Percentiles rank a stretch among this genome's conserved stretches.
phyloP scores from a whole-genome alignment of 192 early-diverging fungal genomes.

The Phycomyces blakesleeanus region DNA sequence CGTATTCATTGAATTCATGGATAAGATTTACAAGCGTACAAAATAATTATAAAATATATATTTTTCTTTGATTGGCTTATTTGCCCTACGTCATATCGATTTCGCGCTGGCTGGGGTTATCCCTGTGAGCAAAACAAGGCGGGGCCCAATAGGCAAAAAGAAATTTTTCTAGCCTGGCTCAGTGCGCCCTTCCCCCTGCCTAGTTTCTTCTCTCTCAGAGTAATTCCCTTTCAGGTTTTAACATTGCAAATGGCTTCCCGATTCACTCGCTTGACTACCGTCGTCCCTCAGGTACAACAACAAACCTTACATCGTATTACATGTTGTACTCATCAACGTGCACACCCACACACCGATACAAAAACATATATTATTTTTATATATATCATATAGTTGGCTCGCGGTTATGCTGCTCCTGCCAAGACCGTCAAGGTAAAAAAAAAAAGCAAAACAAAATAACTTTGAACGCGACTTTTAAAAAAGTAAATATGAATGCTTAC shows the following conservation, averaged over 20 bases:
- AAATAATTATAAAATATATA: constrained; percentile 52
- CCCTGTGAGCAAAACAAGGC: constrained; percentile 1
- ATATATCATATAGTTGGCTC: constrained; percentile 43
- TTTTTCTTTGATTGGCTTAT: neutral
- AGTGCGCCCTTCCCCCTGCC: neutral
- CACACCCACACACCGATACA: neutral
- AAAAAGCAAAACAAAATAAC: too few relatives aligned
- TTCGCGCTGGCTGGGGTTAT: too few relatives aligned
- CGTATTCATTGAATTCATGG: constrained; percentile 90
- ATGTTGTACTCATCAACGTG: neutral
- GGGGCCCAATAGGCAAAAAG: constrained; percentile 1
- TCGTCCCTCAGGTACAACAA: constrained; percentile 24
- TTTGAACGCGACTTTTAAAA: too few relatives aligned
- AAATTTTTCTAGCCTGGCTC: neutral
- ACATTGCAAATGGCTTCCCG: constrained; percentile 27
- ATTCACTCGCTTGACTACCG: constrained; percentile 25
- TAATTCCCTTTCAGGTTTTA: neutral
- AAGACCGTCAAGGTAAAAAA: constrained; percentile 48
- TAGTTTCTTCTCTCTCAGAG: too few relatives aligned
- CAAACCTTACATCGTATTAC: neutral
- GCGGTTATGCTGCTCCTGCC: constrained; percentile 55
- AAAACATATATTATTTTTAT: neutral
- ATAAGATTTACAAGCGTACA: constrained; percentile 92
- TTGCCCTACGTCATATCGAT: constrained; percentile 1
- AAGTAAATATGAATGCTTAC: too few relatives aligned